Percentiles rank a stretch among this genome's conserved stretches.
Conservation (phyloP, 1,284 basidiomycete genomes). For the Malassezia slooffiae region DNA sequence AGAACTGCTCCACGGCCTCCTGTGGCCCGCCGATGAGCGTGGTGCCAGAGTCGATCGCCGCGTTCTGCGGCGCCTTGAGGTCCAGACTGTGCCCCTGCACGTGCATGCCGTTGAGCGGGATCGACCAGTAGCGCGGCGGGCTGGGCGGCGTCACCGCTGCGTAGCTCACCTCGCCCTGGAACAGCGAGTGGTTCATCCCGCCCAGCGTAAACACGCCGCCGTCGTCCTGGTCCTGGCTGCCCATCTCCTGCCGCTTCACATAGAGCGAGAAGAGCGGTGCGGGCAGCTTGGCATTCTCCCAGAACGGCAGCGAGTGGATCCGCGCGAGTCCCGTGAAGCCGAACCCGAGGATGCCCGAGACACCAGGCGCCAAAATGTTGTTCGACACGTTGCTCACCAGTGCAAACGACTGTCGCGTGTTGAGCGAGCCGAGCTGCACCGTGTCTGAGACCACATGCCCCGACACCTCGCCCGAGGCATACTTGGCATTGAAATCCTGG, state of each 20-base stretch:
- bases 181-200: conserved; percentile 24
- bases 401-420: conserved; percentile 44
- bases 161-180: conserved; percentile 26
- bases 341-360: conserved; percentile 48
- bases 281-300: conserved; percentile 49
- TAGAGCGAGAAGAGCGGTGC: neutral
- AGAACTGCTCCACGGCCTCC: conserved; percentile 21
- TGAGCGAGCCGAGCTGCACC: conserved; percentile 44
- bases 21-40: conserved; percentile 38
- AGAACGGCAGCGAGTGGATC: conserved; percentile 55
- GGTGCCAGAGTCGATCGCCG: conserved; percentile 42
- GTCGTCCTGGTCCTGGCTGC: neutral
- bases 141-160: conserved; percentile 18
- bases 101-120: conserved; percentile 23
- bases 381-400: conserved; percentile 37
- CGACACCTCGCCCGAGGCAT: conserved; percentile 65
- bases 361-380: conserved; percentile 41
- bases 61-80: conserved; percentile 15
- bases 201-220: conserved; percentile 38
- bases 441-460: conserved; percentile 61
- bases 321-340: conserved; percentile 45
- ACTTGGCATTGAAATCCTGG: conserved; percentile 59
- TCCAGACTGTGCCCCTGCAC: conserved; percentile 11
- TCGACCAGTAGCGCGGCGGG: conserved; percentile 34
- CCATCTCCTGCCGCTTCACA: neutral